Evolutionary conservation across 345 rosid species (phyloP).

Genomic region (Rhodamnia argentea): DNA sequence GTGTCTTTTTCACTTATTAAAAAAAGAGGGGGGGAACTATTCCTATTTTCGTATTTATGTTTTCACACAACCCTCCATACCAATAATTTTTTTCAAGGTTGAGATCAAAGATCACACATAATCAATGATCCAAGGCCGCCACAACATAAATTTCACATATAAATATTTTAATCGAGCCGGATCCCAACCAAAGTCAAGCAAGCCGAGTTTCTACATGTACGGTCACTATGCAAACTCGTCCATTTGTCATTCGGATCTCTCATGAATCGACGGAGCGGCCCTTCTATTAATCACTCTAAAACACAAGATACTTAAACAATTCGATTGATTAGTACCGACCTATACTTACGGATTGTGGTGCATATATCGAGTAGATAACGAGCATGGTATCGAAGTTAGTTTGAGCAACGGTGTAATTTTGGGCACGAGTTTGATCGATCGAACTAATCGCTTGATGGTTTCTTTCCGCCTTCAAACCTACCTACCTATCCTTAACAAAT

Average conservation of each 20-base stretch:
- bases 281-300: not conserved
- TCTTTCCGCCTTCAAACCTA: not conserved
- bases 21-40: too few species aligned
- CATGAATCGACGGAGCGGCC: not conserved
- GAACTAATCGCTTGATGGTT: not conserved
- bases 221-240: not conserved
- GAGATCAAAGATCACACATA: not conserved
- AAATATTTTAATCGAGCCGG: not conserved
- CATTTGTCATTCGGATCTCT: too few species aligned
- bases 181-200: not conserved
- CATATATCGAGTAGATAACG: not conserved
- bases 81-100: not conserved
- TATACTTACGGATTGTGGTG: not conserved
- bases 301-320: not conserved
- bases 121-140: not conserved
- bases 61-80: not conserved
- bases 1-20: too few species aligned
- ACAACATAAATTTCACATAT: not conserved
- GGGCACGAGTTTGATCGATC: rapidly evolving
- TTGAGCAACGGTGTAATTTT: not conserved
- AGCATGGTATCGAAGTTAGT: not conserved
- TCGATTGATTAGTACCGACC: rapidly evolving
- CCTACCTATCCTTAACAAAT: not conserved
- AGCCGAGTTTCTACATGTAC: not conserved
- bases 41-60: not conserved